These are phyloP conservation scores for Crucihimalaya himalaica DNA, from an alignment of 345 rosid genomes.

Conservation along the genomic window DNA sequence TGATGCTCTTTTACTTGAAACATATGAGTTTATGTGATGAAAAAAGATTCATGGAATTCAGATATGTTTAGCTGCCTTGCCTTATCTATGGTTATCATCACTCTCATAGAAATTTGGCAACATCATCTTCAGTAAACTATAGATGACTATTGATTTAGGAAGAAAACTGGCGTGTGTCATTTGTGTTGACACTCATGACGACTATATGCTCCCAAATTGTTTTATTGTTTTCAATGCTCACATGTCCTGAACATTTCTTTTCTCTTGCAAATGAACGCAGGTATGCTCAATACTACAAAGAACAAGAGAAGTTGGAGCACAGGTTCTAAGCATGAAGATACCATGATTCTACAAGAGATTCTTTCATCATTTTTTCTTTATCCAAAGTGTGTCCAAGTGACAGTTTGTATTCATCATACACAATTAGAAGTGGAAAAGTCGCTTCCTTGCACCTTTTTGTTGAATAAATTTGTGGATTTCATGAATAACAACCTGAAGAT, in stretches of 20 bases:
- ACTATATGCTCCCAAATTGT: background rate
- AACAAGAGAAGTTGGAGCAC: constrained; percentile 38
- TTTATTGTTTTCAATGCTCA: background rate
- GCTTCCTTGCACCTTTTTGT: constrained; percentile 22
- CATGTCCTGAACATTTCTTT: background rate
- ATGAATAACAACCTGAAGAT: background rate
- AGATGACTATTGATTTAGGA: background rate
- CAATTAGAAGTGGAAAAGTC: constrained; percentile 16
- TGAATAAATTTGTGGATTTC: constrained; percentile 21
- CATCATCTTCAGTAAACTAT: background rate
- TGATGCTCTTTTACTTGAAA: background rate
- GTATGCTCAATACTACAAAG: constrained; percentile 40
- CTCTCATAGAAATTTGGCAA: background rate
- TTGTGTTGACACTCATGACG: background rate
- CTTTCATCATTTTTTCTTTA: constrained; percentile 11
- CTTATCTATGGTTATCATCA: constrained; percentile 6
- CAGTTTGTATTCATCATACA: background rate
- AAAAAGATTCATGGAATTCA: background rate
- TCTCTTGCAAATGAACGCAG: constrained; percentile 13
- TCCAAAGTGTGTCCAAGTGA: background rate
- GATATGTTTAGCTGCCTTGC: background rate
- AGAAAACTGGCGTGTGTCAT: background rate
- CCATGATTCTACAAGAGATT: constrained; percentile 16
- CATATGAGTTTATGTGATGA: background rate
- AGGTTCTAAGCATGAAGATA: constrained; percentile 23